These are phyloP conservation scores for Rhododendron ovatum DNA, from an alignment of 148 eudicot genomes.

Conservation along the genomic window DNA sequence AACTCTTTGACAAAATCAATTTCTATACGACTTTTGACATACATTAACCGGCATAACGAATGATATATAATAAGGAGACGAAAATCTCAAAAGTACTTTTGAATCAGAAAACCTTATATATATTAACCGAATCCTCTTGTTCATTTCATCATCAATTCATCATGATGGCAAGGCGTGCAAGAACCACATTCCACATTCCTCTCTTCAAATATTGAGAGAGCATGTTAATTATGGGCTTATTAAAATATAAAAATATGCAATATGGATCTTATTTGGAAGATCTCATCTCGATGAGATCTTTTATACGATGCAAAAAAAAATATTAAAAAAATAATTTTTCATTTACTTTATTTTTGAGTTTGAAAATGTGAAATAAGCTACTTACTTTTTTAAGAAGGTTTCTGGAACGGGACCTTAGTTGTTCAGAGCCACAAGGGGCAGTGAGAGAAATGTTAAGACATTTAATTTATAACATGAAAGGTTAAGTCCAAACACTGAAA, in stretches of 20 bases:
- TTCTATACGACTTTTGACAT: background rate
- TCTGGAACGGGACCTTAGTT: background rate
- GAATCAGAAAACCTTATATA: background rate
- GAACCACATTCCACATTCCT: background rate
- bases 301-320: too few relatives aligned
- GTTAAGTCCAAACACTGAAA: slow-evolving; percentile 1
- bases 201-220: background rate
- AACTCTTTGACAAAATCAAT: background rate
- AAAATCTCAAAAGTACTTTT: background rate
- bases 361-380: too few relatives aligned
- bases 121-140: background rate
- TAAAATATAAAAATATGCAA: too few relatives aligned
- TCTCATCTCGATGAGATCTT: too few relatives aligned
- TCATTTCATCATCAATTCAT: background rate
- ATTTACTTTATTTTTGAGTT: too few relatives aligned
- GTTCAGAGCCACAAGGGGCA: slow-evolving; percentile 4
- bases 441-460: background rate
- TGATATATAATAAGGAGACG: background rate
- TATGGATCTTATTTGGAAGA: too few relatives aligned
- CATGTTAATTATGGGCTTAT: background rate
- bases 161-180: background rate
- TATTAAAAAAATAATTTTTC: too few relatives aligned
- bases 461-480: background rate
- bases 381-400: too few relatives aligned
- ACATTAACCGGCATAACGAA: background rate